phyloP scores from a whole-genome alignment of 768 basidiomycete genomes.

The Boletus pseudopeckii region DNA sequence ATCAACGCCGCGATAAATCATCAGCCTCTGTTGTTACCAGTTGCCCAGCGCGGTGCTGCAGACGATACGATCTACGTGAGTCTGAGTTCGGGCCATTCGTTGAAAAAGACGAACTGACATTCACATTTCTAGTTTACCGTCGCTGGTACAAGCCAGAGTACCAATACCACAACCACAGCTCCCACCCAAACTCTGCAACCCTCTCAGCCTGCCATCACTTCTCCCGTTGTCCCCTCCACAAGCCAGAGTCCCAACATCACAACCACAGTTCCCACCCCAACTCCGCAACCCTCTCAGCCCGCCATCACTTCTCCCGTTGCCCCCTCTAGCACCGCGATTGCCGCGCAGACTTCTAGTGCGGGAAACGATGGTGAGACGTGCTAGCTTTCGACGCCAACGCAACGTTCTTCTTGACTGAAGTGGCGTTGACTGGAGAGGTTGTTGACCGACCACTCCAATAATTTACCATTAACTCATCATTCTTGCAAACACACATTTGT shows the following conservation, averaged over 20 bases:
- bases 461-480: background rate
- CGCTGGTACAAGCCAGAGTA: constrained; percentile 2
- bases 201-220: too few relatives aligned
- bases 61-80: constrained; percentile 43
- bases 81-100: background rate
- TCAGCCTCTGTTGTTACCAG: constrained; percentile 35
- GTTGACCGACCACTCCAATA: constrained; percentile 13
- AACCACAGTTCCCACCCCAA: background rate
- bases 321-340: background rate
- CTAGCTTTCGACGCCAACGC: background rate
- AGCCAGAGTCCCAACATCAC: constrained; percentile 9
- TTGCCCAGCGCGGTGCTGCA: constrained; percentile 40
- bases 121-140: constrained; percentile 26
- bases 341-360: background rate
- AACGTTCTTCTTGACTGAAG: background rate
- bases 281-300: constrained; percentile 2
- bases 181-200: too few relatives aligned
- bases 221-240: too few relatives aligned
- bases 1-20: constrained; percentile 49
- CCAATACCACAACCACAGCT: constrained; percentile 1
- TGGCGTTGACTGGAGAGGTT: background rate
- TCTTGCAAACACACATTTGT: constrained; percentile 5
- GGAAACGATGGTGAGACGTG: constrained; percentile 2
- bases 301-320: background rate
- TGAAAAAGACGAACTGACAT: constrained; percentile 2